Percentiles rank a stretch among this genome's conserved stretches.
These are phyloP conservation scores for Torulaspora globosa DNA, from an alignment of 1,139 yeast species.

Conservation along the genomic window DNA sequence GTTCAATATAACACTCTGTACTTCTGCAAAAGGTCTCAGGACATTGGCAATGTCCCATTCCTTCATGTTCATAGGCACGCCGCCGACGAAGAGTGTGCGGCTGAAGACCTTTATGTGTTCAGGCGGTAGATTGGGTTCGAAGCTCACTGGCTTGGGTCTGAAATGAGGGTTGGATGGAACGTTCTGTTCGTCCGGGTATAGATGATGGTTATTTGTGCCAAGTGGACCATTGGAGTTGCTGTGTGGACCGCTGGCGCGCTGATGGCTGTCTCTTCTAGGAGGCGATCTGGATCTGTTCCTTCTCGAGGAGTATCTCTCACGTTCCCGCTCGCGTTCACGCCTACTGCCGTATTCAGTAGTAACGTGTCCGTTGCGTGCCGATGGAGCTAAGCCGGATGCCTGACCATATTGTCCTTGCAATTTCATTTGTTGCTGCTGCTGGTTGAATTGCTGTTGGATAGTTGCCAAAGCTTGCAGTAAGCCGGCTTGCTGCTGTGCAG, in stretches of 20 bases:
- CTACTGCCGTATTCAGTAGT: conserved; percentile 34
- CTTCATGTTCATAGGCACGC: conserved; percentile 79
- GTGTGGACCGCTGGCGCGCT: conserved; percentile 16
- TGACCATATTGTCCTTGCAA: not conserved
- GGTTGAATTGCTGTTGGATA: conserved; percentile 35
- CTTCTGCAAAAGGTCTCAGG: conserved; percentile 87
- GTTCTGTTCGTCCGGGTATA: conserved; percentile 54
- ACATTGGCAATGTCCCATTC: conserved; percentile 64
- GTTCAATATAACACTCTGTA: conserved; percentile 84
- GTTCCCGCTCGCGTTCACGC: conserved; percentile 33
- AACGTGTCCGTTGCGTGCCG: conserved; percentile 14
- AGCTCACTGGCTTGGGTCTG: conserved; percentile 65
- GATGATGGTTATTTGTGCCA: conserved; percentile 34
- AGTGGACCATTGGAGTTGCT: conserved; percentile 22
- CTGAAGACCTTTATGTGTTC: conserved; percentile 80
- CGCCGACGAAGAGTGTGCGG: conserved; percentile 90
- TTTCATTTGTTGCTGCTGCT: conserved; percentile 12
- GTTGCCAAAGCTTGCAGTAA: conserved; percentile 44
- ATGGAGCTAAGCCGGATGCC: not conserved
- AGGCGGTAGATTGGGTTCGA: conserved; percentile 68
- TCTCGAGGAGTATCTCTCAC: conserved; percentile 25
- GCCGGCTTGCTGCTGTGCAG: conserved; percentile 41
- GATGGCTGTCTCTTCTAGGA: conserved; percentile 18
- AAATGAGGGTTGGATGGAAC: conserved; percentile 67
- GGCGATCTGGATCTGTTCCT: conserved; percentile 39